A percentile compares a stretch with the other conserved stretches of the same genome.
These are phyloP conservation scores for Cercophora samala DNA, from an alignment of 495 filamentous ascomycete species.

Conservation along the genomic window DNA sequence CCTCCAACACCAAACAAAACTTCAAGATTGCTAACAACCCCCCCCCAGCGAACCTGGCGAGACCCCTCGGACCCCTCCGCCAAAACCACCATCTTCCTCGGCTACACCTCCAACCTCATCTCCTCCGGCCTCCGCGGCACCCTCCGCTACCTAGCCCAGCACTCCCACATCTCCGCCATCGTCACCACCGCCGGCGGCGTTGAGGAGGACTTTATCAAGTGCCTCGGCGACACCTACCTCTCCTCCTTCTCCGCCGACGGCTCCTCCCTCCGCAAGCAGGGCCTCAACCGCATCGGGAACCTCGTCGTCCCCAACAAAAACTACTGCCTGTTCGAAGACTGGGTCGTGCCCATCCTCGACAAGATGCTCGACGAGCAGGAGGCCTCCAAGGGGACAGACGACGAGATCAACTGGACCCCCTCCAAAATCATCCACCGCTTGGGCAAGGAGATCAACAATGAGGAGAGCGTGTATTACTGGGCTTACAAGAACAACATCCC, in stretches of 20 bases:
- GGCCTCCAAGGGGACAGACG: conserved; percentile 61
- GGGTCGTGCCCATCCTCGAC: conserved; percentile 89
- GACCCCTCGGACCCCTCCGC: conserved; percentile 64
- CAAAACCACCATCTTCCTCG: conserved; percentile 88
- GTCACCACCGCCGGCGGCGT: conserved; percentile 96
- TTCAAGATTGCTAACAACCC: conserved; percentile 16
- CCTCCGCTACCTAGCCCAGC: conserved; percentile 85
- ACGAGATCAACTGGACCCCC: conserved; percentile 83
- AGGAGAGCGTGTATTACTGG: conserved; percentile 89
- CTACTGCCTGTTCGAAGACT: conserved; percentile 96
- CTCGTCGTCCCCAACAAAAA: conserved; percentile 95
- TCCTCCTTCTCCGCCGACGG: conserved; percentile 76
- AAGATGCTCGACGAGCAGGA: conserved; percentile 91
- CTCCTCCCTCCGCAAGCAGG: conserved; percentile 69
- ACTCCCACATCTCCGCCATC: conserved; percentile 84
- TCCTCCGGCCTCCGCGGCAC: conserved; percentile 91
- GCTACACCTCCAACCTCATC: conserved; percentile 95
- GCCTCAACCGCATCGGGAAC: conserved; percentile 94
- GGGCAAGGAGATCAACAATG: conserved; percentile 87
- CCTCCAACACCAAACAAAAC: not conserved
- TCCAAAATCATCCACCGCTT: conserved; percentile 80
- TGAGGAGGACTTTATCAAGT: conserved; percentile 98
- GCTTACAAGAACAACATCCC: conserved; percentile 90
- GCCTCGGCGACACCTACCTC: conserved; percentile 87
- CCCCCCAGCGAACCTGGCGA: conserved; percentile 64